Conservation (phyloP, 192 early-diverging fungal species). For the Anaeromyces robustus region DNA sequence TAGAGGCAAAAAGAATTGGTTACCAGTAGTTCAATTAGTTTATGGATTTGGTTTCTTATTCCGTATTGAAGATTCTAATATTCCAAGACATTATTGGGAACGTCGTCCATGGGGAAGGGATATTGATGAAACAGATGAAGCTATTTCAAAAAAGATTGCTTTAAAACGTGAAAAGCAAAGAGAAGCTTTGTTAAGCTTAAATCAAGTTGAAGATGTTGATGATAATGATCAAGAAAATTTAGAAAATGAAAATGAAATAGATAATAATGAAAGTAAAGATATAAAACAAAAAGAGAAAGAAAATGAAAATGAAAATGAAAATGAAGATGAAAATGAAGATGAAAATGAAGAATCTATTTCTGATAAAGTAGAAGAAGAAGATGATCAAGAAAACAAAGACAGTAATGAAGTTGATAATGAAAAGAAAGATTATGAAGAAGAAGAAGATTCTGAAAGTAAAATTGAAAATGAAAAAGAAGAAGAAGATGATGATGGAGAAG, state of each 20-base stretch:
- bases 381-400: neutral
- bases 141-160: constrained; percentile 6
- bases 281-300: neutral
- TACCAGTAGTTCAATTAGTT: constrained; percentile 83
- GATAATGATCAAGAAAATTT: constrained; percentile 8
- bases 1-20: constrained; percentile 75
- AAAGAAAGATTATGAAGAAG: constrained; percentile 12
- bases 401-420: neutral
- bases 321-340: neutral
- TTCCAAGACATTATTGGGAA: constrained; percentile 61
- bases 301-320: constrained; percentile 2
- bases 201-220: constrained; percentile 1
- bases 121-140: constrained; percentile 3
- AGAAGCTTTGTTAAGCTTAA: neutral
- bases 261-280: constrained; percentile 4
- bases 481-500: neutral
- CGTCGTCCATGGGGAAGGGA: constrained; percentile 27
- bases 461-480: constrained; percentile 9
- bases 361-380: constrained; percentile 1
- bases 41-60: constrained; percentile 96
- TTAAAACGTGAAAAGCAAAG: constrained; percentile 11
- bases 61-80: constrained; percentile 65
- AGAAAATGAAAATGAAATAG: constrained; percentile 3
- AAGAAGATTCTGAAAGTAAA: neutral
- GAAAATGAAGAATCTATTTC: neutral